phyloP scores from a whole-genome alignment of 768 basidiomycete genomes.

The Lanmaoa rubissima region DNA sequence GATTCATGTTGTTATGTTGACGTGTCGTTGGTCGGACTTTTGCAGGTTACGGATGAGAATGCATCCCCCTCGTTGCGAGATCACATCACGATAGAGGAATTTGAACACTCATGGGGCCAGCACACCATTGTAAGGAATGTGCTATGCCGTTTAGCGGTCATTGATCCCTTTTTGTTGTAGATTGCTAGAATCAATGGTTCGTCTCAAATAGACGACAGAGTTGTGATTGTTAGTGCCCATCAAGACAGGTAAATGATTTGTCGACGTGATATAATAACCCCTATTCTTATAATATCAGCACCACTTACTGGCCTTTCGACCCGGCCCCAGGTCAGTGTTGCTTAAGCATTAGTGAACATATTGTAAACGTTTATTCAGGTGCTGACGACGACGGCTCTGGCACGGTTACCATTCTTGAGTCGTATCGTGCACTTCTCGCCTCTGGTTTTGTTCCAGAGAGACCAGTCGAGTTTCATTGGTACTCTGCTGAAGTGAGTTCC shows the following conservation, averaged over 20 bases:
- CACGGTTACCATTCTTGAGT: constrained; percentile 44
- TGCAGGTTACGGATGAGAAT: constrained; percentile 61
- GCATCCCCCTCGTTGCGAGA: constrained; percentile 56
- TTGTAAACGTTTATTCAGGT: constrained; percentile 22
- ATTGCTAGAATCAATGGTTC: constrained; percentile 77
- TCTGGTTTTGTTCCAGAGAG: constrained; percentile 41
- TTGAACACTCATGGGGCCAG: constrained; percentile 83
- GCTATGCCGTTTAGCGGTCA: background rate
- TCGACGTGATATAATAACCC: background rate
- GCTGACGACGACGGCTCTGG: constrained; percentile 48
- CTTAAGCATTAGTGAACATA: background rate
- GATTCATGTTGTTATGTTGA: background rate
- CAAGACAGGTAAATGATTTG: constrained; percentile 62
- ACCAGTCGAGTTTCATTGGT: constrained; percentile 52
- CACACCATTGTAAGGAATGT: constrained; percentile 59
- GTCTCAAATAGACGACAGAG: constrained; percentile 54
- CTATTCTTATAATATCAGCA: constrained; percentile 37
- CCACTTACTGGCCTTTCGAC: constrained; percentile 75
- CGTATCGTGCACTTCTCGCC: constrained; percentile 41
- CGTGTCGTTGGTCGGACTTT: background rate
- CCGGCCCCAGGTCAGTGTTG: constrained; percentile 63
- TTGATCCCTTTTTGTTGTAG: constrained; percentile 35
- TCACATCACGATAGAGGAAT: constrained; percentile 66
- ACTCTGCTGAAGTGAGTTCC: constrained; percentile 38
- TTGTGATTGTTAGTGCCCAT: constrained; percentile 76